phyloP scores from a whole-genome alignment of 1,139 yeast species.

The Casaregolazyma lundiana region DNA sequence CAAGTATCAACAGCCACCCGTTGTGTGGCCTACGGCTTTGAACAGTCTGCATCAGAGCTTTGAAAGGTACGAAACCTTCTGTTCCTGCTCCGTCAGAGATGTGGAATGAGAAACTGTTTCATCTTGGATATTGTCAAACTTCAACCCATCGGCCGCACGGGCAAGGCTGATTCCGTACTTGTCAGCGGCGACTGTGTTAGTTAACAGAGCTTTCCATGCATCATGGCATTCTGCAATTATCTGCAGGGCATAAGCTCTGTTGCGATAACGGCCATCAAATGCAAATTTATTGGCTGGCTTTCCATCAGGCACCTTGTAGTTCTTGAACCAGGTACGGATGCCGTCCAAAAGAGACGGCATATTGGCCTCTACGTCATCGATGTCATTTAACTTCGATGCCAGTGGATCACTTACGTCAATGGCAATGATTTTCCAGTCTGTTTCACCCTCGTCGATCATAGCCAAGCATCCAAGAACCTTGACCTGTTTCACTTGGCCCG shows the following conservation, averaged over 20 bases:
- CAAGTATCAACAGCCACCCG: too few species aligned
- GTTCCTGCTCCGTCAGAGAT: background rate
- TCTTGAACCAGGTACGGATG: constrained; percentile 86
- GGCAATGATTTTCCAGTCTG: constrained; percentile 89
- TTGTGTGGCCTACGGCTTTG: too few species aligned
- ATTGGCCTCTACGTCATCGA: constrained; percentile 68
- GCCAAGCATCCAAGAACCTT: constrained; percentile 86
- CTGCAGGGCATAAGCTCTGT: constrained; percentile 63
- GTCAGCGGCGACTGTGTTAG: constrained; percentile 36
- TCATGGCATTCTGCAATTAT: constrained; percentile 62
- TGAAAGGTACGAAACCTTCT: constrained; percentile 2
- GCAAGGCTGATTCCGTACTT: constrained; percentile 1
- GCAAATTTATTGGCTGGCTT: constrained; percentile 83
- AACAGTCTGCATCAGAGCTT: background rate
- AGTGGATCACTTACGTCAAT: constrained; percentile 71
- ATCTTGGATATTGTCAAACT: background rate
- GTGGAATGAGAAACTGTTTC: background rate
- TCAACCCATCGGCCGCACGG: background rate
- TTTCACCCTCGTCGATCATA: constrained; percentile 84
- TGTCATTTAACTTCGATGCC: constrained; percentile 65
- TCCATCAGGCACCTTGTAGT: constrained; percentile 87
- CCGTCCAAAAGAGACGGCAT: constrained; percentile 80
- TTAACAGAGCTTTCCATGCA: constrained; percentile 64
- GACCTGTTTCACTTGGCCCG: constrained; percentile 77
- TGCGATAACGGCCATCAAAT: constrained; percentile 70